These are phyloP conservation scores for Pyrenopolyporus hunteri DNA, from an alignment of 495 filamentous ascomycete species.

Conservation along the genomic window DNA sequence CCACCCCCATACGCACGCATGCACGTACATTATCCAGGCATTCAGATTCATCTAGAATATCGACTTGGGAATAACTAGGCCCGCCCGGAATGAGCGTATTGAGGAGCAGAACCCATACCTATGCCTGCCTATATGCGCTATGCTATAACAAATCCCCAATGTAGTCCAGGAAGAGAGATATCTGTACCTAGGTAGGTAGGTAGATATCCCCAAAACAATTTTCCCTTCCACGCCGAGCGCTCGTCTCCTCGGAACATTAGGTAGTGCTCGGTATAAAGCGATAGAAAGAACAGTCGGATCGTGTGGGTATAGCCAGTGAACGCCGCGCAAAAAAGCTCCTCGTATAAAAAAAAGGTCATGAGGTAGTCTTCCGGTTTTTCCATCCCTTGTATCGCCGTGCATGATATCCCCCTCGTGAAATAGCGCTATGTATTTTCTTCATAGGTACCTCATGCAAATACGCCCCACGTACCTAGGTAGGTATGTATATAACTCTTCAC, in stretches of 20 bases:
- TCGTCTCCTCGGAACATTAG: too few species aligned
- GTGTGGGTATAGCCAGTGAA: slow-evolving; percentile 14
- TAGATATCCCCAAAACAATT: neutral
- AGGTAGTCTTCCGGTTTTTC: neutral
- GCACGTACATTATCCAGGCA: too few species aligned
- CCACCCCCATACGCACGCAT: too few species aligned
- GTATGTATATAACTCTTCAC: neutral
- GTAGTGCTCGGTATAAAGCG: neutral
- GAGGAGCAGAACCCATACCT: neutral
- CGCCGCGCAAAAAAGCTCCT: slow-evolving; percentile 7
- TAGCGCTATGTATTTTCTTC: too few species aligned
- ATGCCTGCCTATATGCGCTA: slow-evolving; percentile 6
- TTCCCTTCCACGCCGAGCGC: neutral
- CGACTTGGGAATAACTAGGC: neutral
- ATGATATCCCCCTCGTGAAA: too few species aligned
- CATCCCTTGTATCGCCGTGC: too few species aligned
- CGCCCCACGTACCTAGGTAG: too few species aligned
- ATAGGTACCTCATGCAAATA: too few species aligned
- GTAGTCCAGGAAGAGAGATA: too few species aligned
- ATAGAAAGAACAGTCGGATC: neutral
- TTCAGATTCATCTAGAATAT: neutral
- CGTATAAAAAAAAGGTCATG: neutral
- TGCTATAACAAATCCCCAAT: slow-evolving; percentile 1
- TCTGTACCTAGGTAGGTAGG: too few species aligned
- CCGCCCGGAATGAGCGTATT: slow-evolving; percentile 13